Base-by-base conservation (phyloP, 2,329 filamentous ascomycete species). In the Pseudomassariella vexata region DNA sequence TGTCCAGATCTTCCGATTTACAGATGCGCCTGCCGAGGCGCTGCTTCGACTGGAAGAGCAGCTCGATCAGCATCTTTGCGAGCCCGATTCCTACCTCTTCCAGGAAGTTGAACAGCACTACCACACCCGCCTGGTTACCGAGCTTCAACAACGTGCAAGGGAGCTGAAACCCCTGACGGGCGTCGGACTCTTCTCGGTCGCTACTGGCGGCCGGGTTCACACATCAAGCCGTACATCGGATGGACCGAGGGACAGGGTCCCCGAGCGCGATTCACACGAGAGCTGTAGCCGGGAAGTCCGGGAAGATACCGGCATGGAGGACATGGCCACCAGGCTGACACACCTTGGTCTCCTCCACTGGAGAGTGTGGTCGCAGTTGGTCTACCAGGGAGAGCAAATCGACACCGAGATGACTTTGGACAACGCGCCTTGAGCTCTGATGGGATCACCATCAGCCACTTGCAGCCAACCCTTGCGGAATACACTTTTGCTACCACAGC, bases 341-440 rank as follows among this genome's bases (percentile, higher is more conserved):
- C 90, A 95, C 50, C 76, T 95, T 26, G 79, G 85, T 10, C 70
- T 92, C 5, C 63, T 96, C 16, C 88, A 95, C 58, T 95, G 89
- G 88, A 75, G 85, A 29, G 82, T 95, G 3, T 96, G 89, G 87
- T 74, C 76, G 2, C 75, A 76, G 3, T 65, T 94, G 32, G 77
- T 83, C 9, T 95, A 95, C 52, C 43, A 61, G 10, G 57, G 56
- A 17, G 66, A 65, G n/a, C 21, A 47, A 16, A 28, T 38, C 22
- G 47, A 53, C 24, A 40, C 29, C 16, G 41, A 52, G 21, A 39
- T 48, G 34, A 17, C 40, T n/a, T n/a, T n/a, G n/a, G n/a, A n/a
- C n/a, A n/a, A n/a, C n/a, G n/a, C n/a, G n/a, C n/a, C n/a, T n/a
- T n/a, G n/a, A n/a, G n/a, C n/a, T n/a, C n/a, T n/a, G n/a, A n/a